Percentiles rank a stretch among this genome's conserved stretches.
phyloP scores from a whole-genome alignment of 2,329 filamentous ascomycete genomes.

The Aspergillus novoparasiticus region DNA sequence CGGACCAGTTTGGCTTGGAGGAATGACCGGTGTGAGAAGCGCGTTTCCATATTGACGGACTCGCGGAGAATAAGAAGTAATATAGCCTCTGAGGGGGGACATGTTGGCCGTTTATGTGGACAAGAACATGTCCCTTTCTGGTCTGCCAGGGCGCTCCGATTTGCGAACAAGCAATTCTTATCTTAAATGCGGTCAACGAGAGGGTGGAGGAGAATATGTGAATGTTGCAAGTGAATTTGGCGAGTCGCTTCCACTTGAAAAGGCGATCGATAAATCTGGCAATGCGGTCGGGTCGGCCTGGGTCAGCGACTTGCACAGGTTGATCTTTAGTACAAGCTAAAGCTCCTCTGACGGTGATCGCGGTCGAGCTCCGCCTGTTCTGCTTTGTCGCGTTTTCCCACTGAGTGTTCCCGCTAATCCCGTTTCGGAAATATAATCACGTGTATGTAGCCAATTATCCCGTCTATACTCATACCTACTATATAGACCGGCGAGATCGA shows the following conservation, averaged over 20 bases:
- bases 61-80: conserved; percentile 88
- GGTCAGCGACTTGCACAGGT: neutral
- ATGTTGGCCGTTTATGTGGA: conserved; percentile 42
- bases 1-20: conserved; percentile 66
- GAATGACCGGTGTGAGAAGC: conserved; percentile 81
- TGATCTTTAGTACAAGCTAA: conserved; percentile 8
- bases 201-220: conserved; percentile 13
- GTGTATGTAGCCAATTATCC: conserved; percentile 18
- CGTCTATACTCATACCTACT: too few relatives aligned
- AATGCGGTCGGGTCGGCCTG: neutral
- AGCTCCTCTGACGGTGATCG: conserved; percentile 26
- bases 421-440: conserved; percentile 27
- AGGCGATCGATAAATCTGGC: neutral
- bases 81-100: conserved; percentile 78
- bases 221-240: conserved; percentile 1
- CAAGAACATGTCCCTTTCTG: conserved; percentile 40
- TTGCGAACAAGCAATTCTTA: conserved; percentile 15
- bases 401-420: conserved; percentile 26
- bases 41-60: conserved; percentile 90
- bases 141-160: conserved; percentile 21
- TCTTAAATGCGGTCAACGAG: conserved; percentile 9
- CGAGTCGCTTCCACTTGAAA: neutral
- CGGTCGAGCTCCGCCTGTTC: conserved; percentile 28
- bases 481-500: too few relatives aligned
- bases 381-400: conserved; percentile 34